Evolutionary conservation across 805 yeast species (phyloP).

Genomic region (Saccharomycopsis babjevae): DNA sequence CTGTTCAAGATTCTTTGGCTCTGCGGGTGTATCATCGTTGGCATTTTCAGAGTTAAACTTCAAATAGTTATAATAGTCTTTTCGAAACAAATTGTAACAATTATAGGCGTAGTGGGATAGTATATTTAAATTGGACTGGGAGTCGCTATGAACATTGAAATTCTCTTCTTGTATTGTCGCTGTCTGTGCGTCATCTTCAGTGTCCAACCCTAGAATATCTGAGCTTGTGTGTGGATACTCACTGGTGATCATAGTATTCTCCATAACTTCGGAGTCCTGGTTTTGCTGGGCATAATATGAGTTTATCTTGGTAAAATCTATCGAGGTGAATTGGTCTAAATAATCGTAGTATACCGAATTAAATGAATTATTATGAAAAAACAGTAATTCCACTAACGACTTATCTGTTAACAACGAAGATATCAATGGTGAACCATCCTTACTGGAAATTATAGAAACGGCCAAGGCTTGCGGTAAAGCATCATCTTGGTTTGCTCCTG

Average conservation of each 20-base stretch:
- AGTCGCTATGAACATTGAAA: background rate
- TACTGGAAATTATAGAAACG: conserved; percentile 3
- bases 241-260: background rate
- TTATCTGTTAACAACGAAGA: conserved; percentile 5
- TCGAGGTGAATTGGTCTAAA: conserved; percentile 15
- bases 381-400: background rate
- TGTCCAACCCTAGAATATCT: background rate
- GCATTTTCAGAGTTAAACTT: background rate
- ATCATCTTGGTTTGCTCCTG: background rate
- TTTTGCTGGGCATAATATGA: background rate
- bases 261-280: background rate
- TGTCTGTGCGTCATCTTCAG: background rate
- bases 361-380: background rate
- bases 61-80: conserved; percentile 7
- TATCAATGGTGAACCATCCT: conserved; percentile 13
- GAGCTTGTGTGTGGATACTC: background rate
- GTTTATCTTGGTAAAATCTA: conserved; percentile 9
- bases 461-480: conserved; percentile 5
- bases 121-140: conserved; percentile 4
- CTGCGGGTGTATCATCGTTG: conserved; percentile 2
- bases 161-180: background rate
- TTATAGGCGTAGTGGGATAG: conserved; percentile 9
- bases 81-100: conserved; percentile 8
- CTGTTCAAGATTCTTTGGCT: background rate
- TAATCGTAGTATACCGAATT: conserved; percentile 7